These are phyloP conservation scores for Pelargonium nanum DNA, from an alignment of 345 rosid genomes.

Conservation along the genomic window DNA sequence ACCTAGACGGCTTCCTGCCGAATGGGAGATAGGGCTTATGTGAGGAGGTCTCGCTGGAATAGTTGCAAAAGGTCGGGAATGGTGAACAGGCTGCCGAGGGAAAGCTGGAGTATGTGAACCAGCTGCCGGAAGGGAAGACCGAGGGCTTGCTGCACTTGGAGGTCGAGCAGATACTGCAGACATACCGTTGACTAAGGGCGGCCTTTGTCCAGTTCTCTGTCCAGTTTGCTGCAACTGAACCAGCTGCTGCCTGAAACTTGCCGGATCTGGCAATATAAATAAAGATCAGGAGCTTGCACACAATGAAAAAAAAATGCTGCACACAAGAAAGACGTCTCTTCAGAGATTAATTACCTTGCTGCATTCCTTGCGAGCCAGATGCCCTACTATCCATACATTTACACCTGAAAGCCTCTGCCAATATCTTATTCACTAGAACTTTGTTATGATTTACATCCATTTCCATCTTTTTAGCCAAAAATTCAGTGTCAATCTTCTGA, in stretches of 20 bases:
- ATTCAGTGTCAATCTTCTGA: conserved; percentile 30
- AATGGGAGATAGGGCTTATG: conserved; percentile 19
- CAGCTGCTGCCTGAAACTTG: conserved; percentile 27
- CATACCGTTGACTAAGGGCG: background rate
- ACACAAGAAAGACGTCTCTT: background rate
- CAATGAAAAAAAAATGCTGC: background rate
- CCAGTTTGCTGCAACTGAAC: conserved; percentile 8
- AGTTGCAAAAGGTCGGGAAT: conserved; percentile 9
- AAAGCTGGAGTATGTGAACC: conserved; percentile 14
- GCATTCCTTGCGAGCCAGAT: conserved; percentile 12
- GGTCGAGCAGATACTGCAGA: conserved; percentile 4
- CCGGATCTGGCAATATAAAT: conserved; percentile 21
- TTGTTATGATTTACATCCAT: conserved; percentile 26
- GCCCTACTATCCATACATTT: conserved; percentile 35
- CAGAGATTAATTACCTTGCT: conserved; percentile 24
- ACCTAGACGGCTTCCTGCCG: conserved; percentile 21
- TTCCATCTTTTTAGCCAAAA: conserved; percentile 22
- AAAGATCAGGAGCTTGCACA: background rate
- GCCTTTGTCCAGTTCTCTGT: background rate
- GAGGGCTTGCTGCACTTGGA: background rate
- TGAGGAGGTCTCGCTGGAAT: conserved; percentile 22
- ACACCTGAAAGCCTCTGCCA: conserved; percentile 48
- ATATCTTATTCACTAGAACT: conserved; percentile 39
- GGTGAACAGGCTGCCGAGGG: conserved; percentile 12
- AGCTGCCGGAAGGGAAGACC: conserved; percentile 9